Base-by-base conservation (phyloP, 805 yeast genomes). In the Priceomyces haplophilus region DNA sequence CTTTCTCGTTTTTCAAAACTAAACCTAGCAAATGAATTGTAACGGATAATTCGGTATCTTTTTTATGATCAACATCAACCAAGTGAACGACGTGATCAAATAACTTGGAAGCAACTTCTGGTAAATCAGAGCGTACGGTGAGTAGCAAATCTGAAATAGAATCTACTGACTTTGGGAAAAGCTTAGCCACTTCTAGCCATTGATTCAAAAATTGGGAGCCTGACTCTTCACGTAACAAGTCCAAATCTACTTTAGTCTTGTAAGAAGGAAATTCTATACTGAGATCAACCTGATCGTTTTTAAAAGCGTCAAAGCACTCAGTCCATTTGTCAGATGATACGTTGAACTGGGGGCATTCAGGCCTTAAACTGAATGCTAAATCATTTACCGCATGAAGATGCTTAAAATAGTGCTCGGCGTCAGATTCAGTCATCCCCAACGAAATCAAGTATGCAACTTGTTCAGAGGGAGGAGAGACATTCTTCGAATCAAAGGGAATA, bases 381-480 rank as follows among this genome's bases (percentile, higher is more conserved):
- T 48, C 52, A 4, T 40, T 30, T 30, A 60, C 38, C 34, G 47
- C 50, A 10, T 44, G 43, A 3, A 45, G 51, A 45, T 61, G 60
- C 34, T 58, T 55, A 50, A 62, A 62, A 34, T 49, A 62, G 35
- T 56, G 64, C n/a, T 50, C 51, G 1, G 65, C 61, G 37, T 60
- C 59, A 1, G 49, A 23, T 19, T 50, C 56, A 4, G 55, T 23
- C 41, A 61, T 40, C 3, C 65, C 67, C 7, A 53, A 43, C 3
- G 53, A 47, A 6, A 47, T 48, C 39, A 64, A 53, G 40, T 55
- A 62, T 5, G 55, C 51, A 7, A 62, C 49, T 46, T 62, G 62
- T 5, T 54, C 54, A n/a, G 44, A 32, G 10, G 68, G 71, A 17
- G 77, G 76, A 5, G 67, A 56, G 2, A 73, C 77, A 19, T 68